Percentiles rank a stretch among this genome's conserved stretches.
Conservation (phyloP, 441 rosid genomes). For the Mallotus japonicus region DNA sequence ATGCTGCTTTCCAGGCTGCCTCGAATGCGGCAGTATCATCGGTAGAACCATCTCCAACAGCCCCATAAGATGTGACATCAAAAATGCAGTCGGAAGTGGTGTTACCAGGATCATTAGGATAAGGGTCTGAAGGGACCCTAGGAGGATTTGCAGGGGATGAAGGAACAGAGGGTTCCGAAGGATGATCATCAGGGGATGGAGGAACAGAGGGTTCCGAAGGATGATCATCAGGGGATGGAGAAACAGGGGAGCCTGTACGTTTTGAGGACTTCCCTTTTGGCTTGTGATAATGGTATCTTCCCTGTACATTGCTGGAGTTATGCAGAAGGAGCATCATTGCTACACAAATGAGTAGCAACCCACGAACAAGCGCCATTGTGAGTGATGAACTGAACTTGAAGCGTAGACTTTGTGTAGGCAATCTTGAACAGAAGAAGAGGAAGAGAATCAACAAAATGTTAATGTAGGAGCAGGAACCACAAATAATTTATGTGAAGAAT, state of each 20-base stretch:
- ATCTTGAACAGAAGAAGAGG: not conserved
- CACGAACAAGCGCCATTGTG: conserved; percentile 31
- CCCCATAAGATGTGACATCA: conserved; percentile 72
- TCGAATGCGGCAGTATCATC: conserved; percentile 79
- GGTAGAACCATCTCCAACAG: conserved; percentile 73
- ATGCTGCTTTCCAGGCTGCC: conserved; percentile 87
- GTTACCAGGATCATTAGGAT: conserved; percentile 38
- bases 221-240: conserved; percentile 33
- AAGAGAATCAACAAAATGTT: conserved; percentile 4
- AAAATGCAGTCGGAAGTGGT: conserved; percentile 39
- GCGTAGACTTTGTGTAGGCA: not conserved
- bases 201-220: conserved; percentile 31
- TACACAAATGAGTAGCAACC: conserved; percentile 24
- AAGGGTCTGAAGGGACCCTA: conserved; percentile 60
- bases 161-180: conserved; percentile 28
- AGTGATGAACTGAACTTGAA: conserved; percentile 3
- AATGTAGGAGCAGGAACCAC: conserved; percentile 7
- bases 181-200: conserved; percentile 33
- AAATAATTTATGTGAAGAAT: not conserved
- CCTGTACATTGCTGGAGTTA: conserved; percentile 46
- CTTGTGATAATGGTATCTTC: conserved; percentile 71
- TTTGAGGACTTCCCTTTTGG: conserved; percentile 35
- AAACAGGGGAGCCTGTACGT: conserved; percentile 15
- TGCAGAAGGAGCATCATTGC: conserved; percentile 24
- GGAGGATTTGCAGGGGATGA: conserved; percentile 39